Conservation (phyloP, 208 protist species). For the Trypanosomatidae sp. region DNA sequence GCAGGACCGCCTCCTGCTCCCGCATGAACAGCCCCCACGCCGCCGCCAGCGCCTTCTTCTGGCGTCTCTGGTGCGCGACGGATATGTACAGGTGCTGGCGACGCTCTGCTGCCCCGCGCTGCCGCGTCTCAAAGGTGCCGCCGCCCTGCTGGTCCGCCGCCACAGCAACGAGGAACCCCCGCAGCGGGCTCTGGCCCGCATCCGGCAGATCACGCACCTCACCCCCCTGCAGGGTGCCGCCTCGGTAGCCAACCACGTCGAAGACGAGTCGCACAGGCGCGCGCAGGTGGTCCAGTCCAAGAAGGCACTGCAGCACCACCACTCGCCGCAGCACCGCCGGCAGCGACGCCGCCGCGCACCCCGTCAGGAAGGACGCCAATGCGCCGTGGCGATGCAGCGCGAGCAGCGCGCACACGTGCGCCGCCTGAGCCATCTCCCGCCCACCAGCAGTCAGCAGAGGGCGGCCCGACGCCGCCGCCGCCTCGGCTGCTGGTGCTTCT, state of each 20-base stretch:
- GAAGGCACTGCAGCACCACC: conserved; percentile 45
- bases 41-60: conserved; percentile 30
- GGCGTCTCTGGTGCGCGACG: conserved; percentile 33
- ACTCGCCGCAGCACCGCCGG: conserved; percentile 24
- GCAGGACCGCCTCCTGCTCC: conserved; percentile 27
- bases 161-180: conserved; percentile 8
- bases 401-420: conserved; percentile 11
- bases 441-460: conserved; percentile 10
- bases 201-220: background rate
- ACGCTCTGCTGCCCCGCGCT: conserved; percentile 21
- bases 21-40: conserved; percentile 36
- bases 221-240: background rate
- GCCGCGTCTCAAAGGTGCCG: conserved; percentile 37
- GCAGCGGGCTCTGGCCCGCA: background rate
- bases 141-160: conserved; percentile 7
- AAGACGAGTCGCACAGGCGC: conserved; percentile 67
- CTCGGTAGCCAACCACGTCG: conserved; percentile 39
- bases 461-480: conserved; percentile 10
- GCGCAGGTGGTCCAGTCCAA: conserved; percentile 56
- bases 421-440: conserved; percentile 22
- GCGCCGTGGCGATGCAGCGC: background rate
- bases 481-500: background rate
- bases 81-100: conserved; percentile 55
- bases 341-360: conserved; percentile 5
- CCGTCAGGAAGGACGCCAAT: background rate